Base-by-base conservation (phyloP, 2,329 filamentous ascomycete species). In the Chaetomium sp. region DNA sequence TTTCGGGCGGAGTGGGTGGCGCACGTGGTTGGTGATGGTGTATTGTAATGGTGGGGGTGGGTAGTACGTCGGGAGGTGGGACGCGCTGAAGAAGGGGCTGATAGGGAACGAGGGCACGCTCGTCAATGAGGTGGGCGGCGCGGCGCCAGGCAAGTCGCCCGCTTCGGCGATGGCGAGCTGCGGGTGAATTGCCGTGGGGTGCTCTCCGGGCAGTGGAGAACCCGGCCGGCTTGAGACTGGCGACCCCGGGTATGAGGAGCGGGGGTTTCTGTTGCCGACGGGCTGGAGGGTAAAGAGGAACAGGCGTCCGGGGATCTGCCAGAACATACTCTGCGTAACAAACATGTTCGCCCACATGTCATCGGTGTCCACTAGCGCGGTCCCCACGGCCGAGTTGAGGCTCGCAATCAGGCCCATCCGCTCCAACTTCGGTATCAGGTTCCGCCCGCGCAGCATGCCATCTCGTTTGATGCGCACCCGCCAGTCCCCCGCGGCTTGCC, bases 21-120 rank as follows among this genome's bases (percentile, higher is more conserved):
- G 89, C 54, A 93, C 81, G 65, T 89, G 85, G 74, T 92, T 87
- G 2, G 91, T 93, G 67, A 90, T 87, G 4, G 85, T 89, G 75
- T 94, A 97, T 70, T 94, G 91, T 9, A 92, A 79, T 1, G 95
- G 92, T 1, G 90, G 82, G 0, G 93, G 93, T 2, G 93, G 93
- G 70, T 92, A 97, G 78, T 93, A 97, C 0, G 93, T 97, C 2
- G 94, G 93, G 2, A 97, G 81, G 75, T 96, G 91, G 50, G 91
- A 95, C 16, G 87, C 85, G 1, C 92, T 96, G 70, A 87, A 87
- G 77, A 94, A 97, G 0, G 92, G 92, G 0, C 90, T 89, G 55
- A 81, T 74, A 29, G 82, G 81, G 63, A 80, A 77, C 19, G 76
- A 77, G 1, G 79, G 77, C 8, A 70, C 70, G 29, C 69, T 71